Evolutionary conservation across 306 rosid species (phyloP).

Genomic region (Malus sieversii): DNA sequence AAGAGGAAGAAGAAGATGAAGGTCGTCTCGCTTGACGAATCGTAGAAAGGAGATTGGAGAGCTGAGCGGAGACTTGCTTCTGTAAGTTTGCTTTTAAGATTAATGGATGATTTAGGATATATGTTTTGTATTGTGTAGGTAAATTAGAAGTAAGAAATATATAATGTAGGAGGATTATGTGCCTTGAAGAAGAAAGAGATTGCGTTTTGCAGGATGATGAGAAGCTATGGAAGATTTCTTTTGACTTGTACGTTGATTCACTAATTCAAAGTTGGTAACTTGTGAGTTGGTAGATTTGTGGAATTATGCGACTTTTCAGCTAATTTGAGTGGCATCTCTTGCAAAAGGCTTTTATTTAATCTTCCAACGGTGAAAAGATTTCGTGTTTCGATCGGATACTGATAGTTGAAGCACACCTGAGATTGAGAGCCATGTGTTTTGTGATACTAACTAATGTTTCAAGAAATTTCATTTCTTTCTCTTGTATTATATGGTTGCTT

Average conservation of each 20-base stretch:
- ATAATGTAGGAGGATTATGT: neutral
- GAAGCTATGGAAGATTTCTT: neutral
- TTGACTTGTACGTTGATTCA: neutral
- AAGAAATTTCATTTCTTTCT: too few relatives aligned
- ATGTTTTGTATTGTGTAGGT: neutral
- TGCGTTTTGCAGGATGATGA: neutral
- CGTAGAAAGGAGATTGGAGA: slow-evolving; percentile 1
- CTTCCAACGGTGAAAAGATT: neutral
- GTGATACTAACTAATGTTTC: too few relatives aligned
- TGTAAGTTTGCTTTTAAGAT: neutral
- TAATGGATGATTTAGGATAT: neutral
- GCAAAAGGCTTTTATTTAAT: neutral
- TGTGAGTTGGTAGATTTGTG: neutral
- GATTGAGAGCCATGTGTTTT: too few relatives aligned
- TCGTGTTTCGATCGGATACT: neutral
- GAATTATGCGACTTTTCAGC: too few relatives aligned
- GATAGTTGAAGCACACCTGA: neutral
- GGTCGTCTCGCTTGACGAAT: slow-evolving; percentile 23
- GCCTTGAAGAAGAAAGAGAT: neutral
- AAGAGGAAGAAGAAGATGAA: slow-evolving; percentile 45
- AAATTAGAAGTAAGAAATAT: neutral
- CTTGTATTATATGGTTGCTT: too few relatives aligned
- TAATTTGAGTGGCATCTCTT: neutral
- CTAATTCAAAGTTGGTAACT: neutral
- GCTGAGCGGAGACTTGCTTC: too few relatives aligned